These are phyloP conservation scores for Xylaria sp. DNA, from an alignment of 2,329 filamentous ascomycete genomes.

Conservation along the genomic window DNA sequence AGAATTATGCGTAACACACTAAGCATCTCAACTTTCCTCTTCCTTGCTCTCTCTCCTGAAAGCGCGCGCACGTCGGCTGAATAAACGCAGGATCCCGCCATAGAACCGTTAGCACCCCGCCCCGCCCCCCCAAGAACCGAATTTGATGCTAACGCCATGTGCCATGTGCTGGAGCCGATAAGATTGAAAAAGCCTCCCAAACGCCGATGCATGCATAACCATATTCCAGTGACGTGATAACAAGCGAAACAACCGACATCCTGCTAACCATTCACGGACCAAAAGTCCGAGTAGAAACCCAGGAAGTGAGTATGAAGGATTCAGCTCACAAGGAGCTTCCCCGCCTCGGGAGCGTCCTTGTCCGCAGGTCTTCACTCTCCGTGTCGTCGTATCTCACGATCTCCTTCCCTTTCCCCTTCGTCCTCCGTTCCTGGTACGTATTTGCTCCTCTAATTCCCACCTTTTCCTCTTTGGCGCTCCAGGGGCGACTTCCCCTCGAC, in stretches of 20 bases:
- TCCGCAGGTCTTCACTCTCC: constrained; percentile 48
- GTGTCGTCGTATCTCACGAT: constrained; percentile 52
- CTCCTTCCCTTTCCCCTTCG: constrained; percentile 63
- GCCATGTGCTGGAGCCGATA: constrained; percentile 25
- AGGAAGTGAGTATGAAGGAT: background rate
- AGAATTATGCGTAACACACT: constrained; percentile 4
- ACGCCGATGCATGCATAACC: constrained; percentile 34
- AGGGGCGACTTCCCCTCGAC: constrained; percentile 49
- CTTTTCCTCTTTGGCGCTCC: constrained; percentile 57
- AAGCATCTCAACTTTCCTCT: background rate
- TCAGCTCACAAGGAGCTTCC: constrained; percentile 57
- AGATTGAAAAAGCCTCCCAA: constrained; percentile 23
- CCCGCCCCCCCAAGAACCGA: background rate
- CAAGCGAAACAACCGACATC: background rate
- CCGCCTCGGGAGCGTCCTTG: constrained; percentile 48
- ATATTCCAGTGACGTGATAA: background rate
- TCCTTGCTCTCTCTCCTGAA: background rate
- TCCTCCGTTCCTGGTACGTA: constrained; percentile 45
- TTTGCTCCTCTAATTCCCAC: constrained; percentile 38
- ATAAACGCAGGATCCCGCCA: constrained; percentile 8
- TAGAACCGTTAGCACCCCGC: background rate
- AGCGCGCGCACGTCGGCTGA: background rate
- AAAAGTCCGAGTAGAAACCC: background rate
- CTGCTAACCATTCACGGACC: background rate
- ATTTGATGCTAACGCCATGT: constrained; percentile 17